These are phyloP conservation scores for Ganoderma leucocontextum DNA, from an alignment of 1,284 basidiomycete species.

Conservation along the genomic window DNA sequence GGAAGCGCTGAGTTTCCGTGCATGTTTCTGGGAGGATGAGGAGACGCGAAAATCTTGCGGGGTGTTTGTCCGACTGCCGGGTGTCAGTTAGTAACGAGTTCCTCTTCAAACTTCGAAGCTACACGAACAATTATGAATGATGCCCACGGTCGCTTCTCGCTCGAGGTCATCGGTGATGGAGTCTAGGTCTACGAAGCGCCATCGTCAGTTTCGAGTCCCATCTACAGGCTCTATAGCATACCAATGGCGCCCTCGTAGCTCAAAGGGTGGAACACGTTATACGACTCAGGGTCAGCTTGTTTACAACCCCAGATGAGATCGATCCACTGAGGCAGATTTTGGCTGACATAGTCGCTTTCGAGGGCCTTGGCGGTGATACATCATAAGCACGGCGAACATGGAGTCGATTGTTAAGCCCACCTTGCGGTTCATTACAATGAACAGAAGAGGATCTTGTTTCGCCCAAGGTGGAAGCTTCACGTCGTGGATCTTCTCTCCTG, in stretches of 20 bases:
- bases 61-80: constrained; percentile 88
- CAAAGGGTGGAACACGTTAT: constrained; percentile 94
- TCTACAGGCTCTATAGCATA: constrained; percentile 38
- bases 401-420: constrained; percentile 45
- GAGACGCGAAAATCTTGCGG: constrained; percentile 83
- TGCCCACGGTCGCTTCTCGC: constrained; percentile 91
- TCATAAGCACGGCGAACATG: background rate
- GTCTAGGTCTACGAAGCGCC: constrained; percentile 73
- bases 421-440: constrained; percentile 84
- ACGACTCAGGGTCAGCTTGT: constrained; percentile 80
- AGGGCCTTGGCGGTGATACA: constrained; percentile 67
- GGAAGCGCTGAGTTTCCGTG: constrained; percentile 78
- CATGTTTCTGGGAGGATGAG: constrained; percentile 82
- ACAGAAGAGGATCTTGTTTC: constrained; percentile 83
- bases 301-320: constrained; percentile 92
- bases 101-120: constrained; percentile 19
- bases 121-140: constrained; percentile 90
- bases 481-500: constrained; percentile 85
- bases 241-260: constrained; percentile 95
- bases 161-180: constrained; percentile 87
- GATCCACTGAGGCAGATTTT: constrained; percentile 90
- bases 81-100: constrained; percentile 18
- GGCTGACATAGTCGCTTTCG: constrained; percentile 90
- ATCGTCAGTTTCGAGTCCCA: background rate
- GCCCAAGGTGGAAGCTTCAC: constrained; percentile 95